These are phyloP conservation scores for Artomyces pyxidatus DNA, from an alignment of 768 basidiomycete species.

Conservation along the genomic window DNA sequence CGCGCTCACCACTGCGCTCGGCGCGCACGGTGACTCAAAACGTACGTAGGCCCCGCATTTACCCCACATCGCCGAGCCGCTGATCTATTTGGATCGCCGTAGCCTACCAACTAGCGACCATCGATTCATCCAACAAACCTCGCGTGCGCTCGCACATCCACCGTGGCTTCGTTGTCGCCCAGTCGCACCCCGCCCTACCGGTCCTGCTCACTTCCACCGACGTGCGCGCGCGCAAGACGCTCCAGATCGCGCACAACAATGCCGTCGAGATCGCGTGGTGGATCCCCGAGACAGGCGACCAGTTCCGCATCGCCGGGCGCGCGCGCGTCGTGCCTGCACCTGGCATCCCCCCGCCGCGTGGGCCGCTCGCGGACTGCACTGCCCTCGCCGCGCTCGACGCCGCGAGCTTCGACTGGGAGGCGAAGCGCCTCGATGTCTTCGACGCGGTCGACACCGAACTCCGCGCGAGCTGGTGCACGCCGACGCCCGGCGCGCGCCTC, in stretches of 20 bases:
- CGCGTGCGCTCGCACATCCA: constrained; percentile 62
- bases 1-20: constrained; percentile 20
- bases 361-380: constrained; percentile 14
- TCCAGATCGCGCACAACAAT: constrained; percentile 41
- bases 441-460: constrained; percentile 48
- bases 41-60: constrained; percentile 12
- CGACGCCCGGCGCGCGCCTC: constrained; percentile 52
- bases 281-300: constrained; percentile 56
- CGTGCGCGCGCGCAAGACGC: constrained; percentile 59
- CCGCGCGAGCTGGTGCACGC: constrained; percentile 67
- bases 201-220: constrained; percentile 66
- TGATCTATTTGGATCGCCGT: too few relatives aligned
- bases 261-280: constrained; percentile 68
- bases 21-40: constrained; percentile 18
- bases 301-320: constrained; percentile 61
- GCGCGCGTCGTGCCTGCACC: constrained; percentile 50
- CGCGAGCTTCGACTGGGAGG: constrained; percentile 53
- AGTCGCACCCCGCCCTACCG: constrained; percentile 38
- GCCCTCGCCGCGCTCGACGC: constrained; percentile 15
- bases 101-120: constrained; percentile 59
- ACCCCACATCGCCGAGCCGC: neutral
- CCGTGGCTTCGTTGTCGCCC: constrained; percentile 45
- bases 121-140: constrained; percentile 38
- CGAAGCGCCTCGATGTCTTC: constrained; percentile 51
- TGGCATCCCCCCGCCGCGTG: too few relatives aligned